Evolutionary conservation across 495 filamentous ascomycete species (phyloP), one percentile per base, ranked within the genome.

Genomic region (Penicillium desertorum): DNA sequence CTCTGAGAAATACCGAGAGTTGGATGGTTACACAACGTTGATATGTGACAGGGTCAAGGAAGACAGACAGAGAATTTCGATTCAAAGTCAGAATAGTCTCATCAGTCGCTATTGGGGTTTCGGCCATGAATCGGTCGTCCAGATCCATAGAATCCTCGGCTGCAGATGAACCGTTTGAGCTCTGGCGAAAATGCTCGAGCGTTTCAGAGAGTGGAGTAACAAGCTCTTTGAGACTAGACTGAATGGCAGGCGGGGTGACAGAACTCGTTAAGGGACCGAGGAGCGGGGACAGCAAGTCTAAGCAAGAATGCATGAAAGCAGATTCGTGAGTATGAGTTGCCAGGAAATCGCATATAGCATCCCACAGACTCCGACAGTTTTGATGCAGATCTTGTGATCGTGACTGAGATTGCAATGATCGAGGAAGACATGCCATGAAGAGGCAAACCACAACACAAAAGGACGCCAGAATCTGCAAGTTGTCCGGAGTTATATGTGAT

Each of bases 91-190:
- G 43, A 19, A 79, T 74, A 1, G 36, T 49, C 22, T 67, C 46
- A 9, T 67, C 51, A 11, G 46, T 51, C 10, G 52, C 58, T 17
- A 56, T 3, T n/a, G 77, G 76, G 58, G 79, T 64, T 45, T 84
- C 78, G 3, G 79, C 79, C 27, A 84, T 81, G 27, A 91, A 85
- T 14, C 80, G 82, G 50, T 87, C 83, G 60, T 96, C 91, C 22
- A 96, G 65, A 55, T 96, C 91, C 89, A 96, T 91, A 14, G 74
- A 60, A 62, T 92, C 86, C 34, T 74, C 70, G 25, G 64, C 54
- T 9, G 47, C 3, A 10, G 45, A 43, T 5, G 51, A 25, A 42
- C 54, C 36, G 45, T 70, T 69, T n/a, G 70, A 66, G 10, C 29
- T 49, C 36, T 69, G 61, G 34, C 72, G 65, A 37, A 71, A 51